These are phyloP conservation scores for Diutina mesorugosa DNA, from an alignment of 1,139 yeast species.

Conservation along the genomic window DNA sequence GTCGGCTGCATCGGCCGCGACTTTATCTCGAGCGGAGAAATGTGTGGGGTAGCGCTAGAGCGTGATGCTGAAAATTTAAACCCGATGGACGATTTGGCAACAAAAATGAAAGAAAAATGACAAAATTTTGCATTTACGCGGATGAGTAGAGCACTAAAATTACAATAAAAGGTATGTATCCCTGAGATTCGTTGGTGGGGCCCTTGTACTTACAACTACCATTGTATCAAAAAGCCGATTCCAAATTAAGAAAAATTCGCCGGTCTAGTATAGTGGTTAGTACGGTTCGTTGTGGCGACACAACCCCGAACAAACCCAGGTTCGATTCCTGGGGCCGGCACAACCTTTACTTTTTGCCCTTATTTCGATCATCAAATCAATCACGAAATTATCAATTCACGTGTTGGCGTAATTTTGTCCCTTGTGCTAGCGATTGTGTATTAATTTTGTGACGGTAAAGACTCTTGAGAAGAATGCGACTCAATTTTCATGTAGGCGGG, in stretches of 20 bases:
- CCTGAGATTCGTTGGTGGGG: too few species aligned
- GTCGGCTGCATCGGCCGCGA: background rate
- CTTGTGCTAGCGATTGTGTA: background rate
- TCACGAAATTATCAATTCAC: background rate
- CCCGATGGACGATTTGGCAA: background rate
- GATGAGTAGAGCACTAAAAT: too few species aligned
- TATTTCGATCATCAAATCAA: background rate
- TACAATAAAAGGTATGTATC: too few species aligned
- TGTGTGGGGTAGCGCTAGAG: background rate
- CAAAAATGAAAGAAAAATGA: background rate
- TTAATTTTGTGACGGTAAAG: background rate
- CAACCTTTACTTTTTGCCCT: too few species aligned
- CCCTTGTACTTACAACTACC: too few species aligned
- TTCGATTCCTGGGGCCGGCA: conserved; percentile 2
- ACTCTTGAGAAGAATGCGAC: background rate
- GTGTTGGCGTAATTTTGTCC: background rate
- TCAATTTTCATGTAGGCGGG: background rate
- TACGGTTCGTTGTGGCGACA: background rate
- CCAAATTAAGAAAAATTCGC: background rate
- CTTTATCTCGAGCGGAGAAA: background rate
- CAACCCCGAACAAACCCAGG: conserved; percentile 1
- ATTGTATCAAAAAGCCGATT: background rate
- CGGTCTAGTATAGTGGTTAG: background rate
- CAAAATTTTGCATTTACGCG: background rate
- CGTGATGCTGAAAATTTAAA: background rate